Percentiles rank a stretch among this genome's conserved stretches.
Conservation (phyloP, 83 land plant genomes). For the Picea abies region DNA sequence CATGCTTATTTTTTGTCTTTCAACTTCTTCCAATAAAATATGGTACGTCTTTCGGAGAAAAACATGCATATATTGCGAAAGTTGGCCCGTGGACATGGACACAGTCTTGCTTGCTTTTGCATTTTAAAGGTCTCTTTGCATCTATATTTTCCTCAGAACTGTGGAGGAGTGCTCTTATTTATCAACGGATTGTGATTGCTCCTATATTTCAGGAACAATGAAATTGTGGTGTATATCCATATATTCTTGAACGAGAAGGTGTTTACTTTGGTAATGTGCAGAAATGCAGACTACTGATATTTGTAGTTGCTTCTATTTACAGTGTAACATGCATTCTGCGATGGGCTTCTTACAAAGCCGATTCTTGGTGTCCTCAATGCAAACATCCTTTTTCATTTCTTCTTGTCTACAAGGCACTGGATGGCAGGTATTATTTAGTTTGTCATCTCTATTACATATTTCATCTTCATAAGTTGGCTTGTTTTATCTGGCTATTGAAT, state of each 20-base stretch:
- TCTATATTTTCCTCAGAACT: no score
- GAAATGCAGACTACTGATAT: neutral
- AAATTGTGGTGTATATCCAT: neutral
- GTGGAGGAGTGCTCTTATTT: no score
- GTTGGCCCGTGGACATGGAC: no score
- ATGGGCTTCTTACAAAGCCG: conserved; percentile 81
- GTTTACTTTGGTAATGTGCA: neutral
- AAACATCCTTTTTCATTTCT: conserved; percentile 82
- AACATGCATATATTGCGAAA: no score
- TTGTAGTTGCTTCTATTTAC: conserved; percentile 12
- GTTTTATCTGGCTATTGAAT: neutral
- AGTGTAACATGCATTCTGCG: conserved; percentile 87
- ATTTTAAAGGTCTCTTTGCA: neutral
- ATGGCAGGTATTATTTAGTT: conserved; percentile 70
- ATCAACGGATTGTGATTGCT: no score
- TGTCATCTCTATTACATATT: conserved; percentile 9
- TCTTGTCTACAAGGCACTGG: conserved; percentile 75
- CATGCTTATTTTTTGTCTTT: no score
- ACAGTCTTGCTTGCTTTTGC: conserved; percentile 4
- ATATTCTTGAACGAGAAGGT: neutral
- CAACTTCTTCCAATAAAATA: no score
- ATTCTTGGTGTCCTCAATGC: conserved; percentile 93
- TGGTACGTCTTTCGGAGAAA: no score
- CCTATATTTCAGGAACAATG: neutral
- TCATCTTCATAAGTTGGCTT: neutral